Percentiles rank a stretch among this genome's conserved stretches.
These are phyloP conservation scores for Trichoderma simmonsii DNA, from an alignment of 2,329 filamentous ascomycete genomes.

Conservation along the genomic window DNA sequence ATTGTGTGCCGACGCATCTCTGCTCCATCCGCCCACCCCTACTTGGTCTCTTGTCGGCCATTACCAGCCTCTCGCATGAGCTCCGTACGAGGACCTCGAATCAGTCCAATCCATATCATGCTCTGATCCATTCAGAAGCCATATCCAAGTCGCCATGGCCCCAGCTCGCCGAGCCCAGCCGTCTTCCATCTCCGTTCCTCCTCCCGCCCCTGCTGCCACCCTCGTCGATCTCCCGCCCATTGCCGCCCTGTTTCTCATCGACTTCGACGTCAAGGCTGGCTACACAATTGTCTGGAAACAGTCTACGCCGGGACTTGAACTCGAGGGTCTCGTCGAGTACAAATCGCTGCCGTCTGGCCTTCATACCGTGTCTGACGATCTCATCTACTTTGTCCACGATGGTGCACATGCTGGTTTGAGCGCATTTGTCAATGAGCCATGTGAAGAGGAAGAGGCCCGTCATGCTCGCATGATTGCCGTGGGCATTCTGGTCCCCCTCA, in stretches of 20 bases:
- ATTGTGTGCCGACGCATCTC: slow-evolving; percentile 1
- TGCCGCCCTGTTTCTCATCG: slow-evolving; percentile 81
- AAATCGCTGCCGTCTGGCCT: slow-evolving; percentile 92
- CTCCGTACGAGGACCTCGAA: not conserved
- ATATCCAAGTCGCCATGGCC: slow-evolving; percentile 33
- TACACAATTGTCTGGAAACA: slow-evolving; percentile 90
- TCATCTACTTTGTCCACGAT: slow-evolving; percentile 91
- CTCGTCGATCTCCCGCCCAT: slow-evolving; percentile 41
- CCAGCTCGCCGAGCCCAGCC: slow-evolving; percentile 39
- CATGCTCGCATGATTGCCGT: slow-evolving; percentile 93
- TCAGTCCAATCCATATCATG: slow-evolving; percentile 27
- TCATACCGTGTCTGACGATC: slow-evolving; percentile 81
- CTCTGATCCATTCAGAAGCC: slow-evolving; percentile 27
- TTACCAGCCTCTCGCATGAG: not conserved
- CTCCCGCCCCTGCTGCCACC: slow-evolving; percentile 31
- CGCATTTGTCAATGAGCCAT: slow-evolving; percentile 82
- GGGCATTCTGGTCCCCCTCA: slow-evolving; percentile 81
- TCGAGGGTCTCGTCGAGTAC: slow-evolving; percentile 90
- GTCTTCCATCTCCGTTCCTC: slow-evolving; percentile 37
- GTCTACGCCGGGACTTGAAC: slow-evolving; percentile 63
- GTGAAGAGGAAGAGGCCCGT: slow-evolving; percentile 70
- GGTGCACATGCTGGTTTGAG: slow-evolving; percentile 79
- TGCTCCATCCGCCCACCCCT: not conserved
- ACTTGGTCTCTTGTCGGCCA: not conserved
- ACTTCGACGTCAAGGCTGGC: slow-evolving; percentile 89